A percentile compares a stretch with the other conserved stretches of the same genome.
These are phyloP conservation scores for Suhomyces bolitotheri DNA, from an alignment of 1,139 yeast genomes.

Conservation along the genomic window DNA sequence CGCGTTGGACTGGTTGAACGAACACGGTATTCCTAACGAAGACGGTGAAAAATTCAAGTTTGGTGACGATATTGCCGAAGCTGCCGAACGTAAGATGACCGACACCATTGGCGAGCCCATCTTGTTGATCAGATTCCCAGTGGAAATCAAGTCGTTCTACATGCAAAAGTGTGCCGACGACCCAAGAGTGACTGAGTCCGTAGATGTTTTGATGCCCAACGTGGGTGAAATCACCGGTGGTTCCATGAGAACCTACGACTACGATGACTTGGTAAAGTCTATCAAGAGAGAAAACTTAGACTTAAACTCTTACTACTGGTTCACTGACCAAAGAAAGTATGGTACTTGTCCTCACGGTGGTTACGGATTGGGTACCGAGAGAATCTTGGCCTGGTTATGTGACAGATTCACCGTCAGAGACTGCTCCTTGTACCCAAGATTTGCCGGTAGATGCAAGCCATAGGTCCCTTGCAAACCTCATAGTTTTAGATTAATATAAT, in stretches of 20 bases:
- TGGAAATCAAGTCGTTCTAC: slow-evolving; percentile 95
- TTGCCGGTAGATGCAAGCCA: slow-evolving; percentile 97
- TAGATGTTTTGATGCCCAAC: slow-evolving; percentile 97
- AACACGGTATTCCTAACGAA: slow-evolving; percentile 89
- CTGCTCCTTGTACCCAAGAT: slow-evolving; percentile 96
- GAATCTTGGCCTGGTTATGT: slow-evolving; percentile 97
- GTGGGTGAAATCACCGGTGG: slow-evolving; percentile 99
- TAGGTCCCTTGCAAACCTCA: no score
- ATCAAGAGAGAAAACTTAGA: slow-evolving; percentile 90
- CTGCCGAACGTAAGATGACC: slow-evolving; percentile 98
- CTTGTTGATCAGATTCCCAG: slow-evolving; percentile 90
- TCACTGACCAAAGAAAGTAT: slow-evolving; percentile 90
- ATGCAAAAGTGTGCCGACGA: slow-evolving; percentile 93
- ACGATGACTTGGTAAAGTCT: slow-evolving; percentile 83
- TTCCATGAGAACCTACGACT: slow-evolving; percentile 90
- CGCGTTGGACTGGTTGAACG: slow-evolving; percentile 95
- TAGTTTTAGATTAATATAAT: neutral
- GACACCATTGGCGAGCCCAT: slow-evolving; percentile 93
- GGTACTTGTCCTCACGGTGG: slow-evolving; percentile 99
- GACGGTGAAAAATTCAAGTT: slow-evolving; percentile 90
- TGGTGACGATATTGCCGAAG: slow-evolving; percentile 99
- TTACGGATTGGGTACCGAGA: slow-evolving; percentile 96
- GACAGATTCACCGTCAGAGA: slow-evolving; percentile 97
- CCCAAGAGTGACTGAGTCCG: slow-evolving; percentile 93
- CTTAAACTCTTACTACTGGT: slow-evolving; percentile 87